Evolutionary conservation across 129 eudicot genomes (phyloP), one percentile per base, ranked within the genome.

Genomic region (Arctium minus): DNA sequence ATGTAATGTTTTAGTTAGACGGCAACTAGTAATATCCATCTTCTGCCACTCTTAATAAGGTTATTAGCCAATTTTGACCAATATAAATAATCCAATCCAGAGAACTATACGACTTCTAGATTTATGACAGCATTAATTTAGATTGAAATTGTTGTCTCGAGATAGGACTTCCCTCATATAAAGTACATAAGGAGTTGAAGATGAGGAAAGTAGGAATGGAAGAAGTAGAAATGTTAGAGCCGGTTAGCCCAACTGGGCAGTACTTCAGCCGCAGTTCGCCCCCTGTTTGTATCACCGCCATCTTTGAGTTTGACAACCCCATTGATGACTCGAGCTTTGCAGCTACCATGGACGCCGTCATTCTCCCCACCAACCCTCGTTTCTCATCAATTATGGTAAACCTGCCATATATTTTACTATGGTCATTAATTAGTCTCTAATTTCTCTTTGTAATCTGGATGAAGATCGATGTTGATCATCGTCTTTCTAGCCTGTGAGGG

Each of bases 201-300:
- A n/a, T 60, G 15, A 70, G 44, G 70, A 70, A 69, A 44, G 76
- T 31, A 69, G 50, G 70, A 2, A 11, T 36, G 75, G 69, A 69
- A 13, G 85, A 75, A 39, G 48, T 77, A 65, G 89, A 70, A n/a
- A 31, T 73, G 1, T 74, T 27, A 0, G 83, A 83, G 29, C 97
- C 94, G 8, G 94, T 90, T 32, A 88, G 91, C 80, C 97, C 97
- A 0, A 85, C 86, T 2, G 89, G 89, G 48, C 90, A 90, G 36
- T 92, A 89, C 73, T 83, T 90, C 79, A 92, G 82, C 70, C 86
- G 88, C 80, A 85, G 83, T 3, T 84, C 82, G 1, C 82, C 89
- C 10, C 87, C 94, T 1, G 48, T 92, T 5, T n/a, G 86, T 13
- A 82, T 92, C 9, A 39, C 81, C 5, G 84, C 36, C 6, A 89